Conservation (phyloP, 495 filamentous ascomycete species). For the Penicillium odoratum region DNA sequence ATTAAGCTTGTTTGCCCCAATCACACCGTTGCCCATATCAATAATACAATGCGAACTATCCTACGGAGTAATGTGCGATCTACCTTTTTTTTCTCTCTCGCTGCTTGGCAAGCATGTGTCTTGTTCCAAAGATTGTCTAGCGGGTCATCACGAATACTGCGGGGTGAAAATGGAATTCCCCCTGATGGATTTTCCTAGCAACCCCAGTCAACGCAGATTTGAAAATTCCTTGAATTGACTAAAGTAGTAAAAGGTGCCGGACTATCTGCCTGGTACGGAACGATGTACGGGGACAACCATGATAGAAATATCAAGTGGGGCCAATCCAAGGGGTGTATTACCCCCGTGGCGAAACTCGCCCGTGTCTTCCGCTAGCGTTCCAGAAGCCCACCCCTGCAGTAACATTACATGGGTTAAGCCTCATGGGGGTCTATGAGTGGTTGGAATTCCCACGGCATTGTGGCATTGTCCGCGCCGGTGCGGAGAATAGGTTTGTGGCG, state of each 20-base stretch:
- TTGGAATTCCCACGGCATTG: not conserved
- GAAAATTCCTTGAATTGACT: not conserved
- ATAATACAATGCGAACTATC: constrained; percentile 11
- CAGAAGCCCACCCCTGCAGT: constrained; percentile 25
- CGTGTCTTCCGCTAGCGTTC: constrained; percentile 21
- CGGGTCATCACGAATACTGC: not conserved
- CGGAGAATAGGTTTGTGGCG: constrained; percentile 17
- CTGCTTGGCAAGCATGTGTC: not conserved
- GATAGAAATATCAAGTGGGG: constrained; percentile 4
- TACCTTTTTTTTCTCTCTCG: not conserved
- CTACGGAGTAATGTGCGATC: constrained; percentile 9
- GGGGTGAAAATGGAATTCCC: not conserved
- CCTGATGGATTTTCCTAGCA: not conserved
- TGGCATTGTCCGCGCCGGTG: constrained; percentile 1
- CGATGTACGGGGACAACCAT: not conserved
- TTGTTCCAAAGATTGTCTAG: not conserved
- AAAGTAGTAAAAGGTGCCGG: no score
- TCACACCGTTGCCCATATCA: constrained; percentile 8
- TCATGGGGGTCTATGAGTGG: constrained; percentile 3
- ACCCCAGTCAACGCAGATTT: not conserved
- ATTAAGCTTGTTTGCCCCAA: constrained; percentile 22
- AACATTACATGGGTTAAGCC: constrained; percentile 1
- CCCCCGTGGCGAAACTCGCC: constrained; percentile 10
- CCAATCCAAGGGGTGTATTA: not conserved
- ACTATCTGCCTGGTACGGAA: no score